A percentile compares a stretch with the other conserved stretches of the same genome.
These are phyloP conservation scores for Acacia melanoxylon DNA, from an alignment of 306 rosid genomes.

Conservation along the genomic window DNA sequence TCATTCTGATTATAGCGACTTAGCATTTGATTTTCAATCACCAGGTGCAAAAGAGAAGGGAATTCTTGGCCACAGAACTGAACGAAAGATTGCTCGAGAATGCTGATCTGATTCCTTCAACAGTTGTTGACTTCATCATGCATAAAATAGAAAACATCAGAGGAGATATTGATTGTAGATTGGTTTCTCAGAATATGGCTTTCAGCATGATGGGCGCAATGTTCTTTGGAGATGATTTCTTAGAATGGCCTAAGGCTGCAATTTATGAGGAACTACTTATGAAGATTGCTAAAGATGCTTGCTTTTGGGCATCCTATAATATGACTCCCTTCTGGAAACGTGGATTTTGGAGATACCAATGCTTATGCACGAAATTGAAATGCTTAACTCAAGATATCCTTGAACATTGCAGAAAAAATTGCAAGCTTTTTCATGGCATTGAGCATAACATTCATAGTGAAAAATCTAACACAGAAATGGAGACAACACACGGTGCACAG, in stretches of 20 bases:
- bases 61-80: slow-evolving; percentile 51
- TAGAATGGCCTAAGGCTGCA: slow-evolving; percentile 72
- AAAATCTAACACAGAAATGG: slow-evolving; percentile 36
- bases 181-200: slow-evolving; percentile 80
- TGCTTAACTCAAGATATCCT: slow-evolving; percentile 72
- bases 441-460: slow-evolving; percentile 34
- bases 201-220: slow-evolving; percentile 72
- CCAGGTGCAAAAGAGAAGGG: slow-evolving; percentile 68
- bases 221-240: slow-evolving; percentile 75
- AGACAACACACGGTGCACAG: slow-evolving; percentile 35
- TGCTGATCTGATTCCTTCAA: slow-evolving; percentile 44
- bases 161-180: slow-evolving; percentile 52
- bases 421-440: slow-evolving; percentile 39
- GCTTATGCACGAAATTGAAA: slow-evolving; percentile 63
- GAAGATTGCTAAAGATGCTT: slow-evolving; percentile 77
- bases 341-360: slow-evolving; percentile 78
- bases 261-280: slow-evolving; percentile 77
- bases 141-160: slow-evolving; percentile 48
- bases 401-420: slow-evolving; percentile 52
- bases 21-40: slow-evolving; percentile 25
- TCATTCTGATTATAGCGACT: slow-evolving; percentile 18
- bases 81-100: slow-evolving; percentile 46
- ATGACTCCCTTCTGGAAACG: slow-evolving; percentile 74
- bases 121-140: slow-evolving; percentile 51
- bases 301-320: slow-evolving; percentile 73